These are phyloP conservation scores for Amanita thiersii DNA, from an alignment of 768 basidiomycete genomes.

Conservation along the genomic window DNA sequence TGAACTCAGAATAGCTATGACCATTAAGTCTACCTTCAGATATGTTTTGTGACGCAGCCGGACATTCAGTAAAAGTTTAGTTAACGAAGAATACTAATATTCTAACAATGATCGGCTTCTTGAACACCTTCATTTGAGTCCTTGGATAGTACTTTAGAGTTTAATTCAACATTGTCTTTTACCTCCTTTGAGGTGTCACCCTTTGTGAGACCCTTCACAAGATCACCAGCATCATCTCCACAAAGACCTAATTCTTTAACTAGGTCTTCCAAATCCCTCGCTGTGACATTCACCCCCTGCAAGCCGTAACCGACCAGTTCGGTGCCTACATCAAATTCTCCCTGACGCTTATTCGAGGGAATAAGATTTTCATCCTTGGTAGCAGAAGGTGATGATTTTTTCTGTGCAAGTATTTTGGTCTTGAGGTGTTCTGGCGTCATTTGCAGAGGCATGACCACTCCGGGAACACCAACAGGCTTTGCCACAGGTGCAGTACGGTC, in stretches of 20 bases:
- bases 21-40: too few species aligned
- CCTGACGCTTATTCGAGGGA: constrained; percentile 49
- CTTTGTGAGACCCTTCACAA: constrained; percentile 55
- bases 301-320: constrained; percentile 65
- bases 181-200: constrained; percentile 13
- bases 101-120: too few species aligned
- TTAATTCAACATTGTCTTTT: too few species aligned
- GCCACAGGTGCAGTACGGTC: constrained; percentile 45
- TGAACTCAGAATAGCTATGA: too few species aligned
- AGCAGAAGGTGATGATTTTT: constrained; percentile 29
- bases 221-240: constrained; percentile 68
- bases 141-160: too few species aligned
- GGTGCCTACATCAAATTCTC: constrained; percentile 56
- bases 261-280: constrained; percentile 63
- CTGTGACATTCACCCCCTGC: constrained; percentile 70
- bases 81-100: too few species aligned
- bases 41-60: too few species aligned
- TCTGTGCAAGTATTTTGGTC: constrained; percentile 42
- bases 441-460: constrained; percentile 63
- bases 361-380: constrained; percentile 28
- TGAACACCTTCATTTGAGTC: too few species aligned
- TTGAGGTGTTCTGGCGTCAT: constrained; percentile 76
- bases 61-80: too few species aligned
- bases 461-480: constrained; percentile 73
- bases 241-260: constrained; percentile 71